These are phyloP conservation scores for Planoprotostelium fungivorum DNA, from an alignment of 78 protist species.

Conservation along the genomic window DNA sequence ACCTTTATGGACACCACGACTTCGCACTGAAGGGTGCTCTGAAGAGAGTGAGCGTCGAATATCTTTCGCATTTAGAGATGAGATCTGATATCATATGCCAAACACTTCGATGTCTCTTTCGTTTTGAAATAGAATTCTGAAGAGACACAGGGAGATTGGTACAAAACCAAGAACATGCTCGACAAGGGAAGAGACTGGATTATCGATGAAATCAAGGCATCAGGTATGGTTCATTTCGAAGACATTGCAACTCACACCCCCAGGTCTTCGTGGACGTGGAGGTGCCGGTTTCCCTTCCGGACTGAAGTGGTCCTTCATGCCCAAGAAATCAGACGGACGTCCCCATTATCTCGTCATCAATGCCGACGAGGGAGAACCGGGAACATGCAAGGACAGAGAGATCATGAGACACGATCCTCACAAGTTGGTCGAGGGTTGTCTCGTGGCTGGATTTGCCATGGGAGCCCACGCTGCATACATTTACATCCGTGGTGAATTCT, in stretches of 20 bases:
- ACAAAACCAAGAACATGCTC: slow-evolving; percentile 86
- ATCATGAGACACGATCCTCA: slow-evolving; percentile 99
- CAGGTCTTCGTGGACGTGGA: slow-evolving; percentile 91
- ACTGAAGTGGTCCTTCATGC: slow-evolving; percentile 90
- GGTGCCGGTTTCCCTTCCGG: slow-evolving; percentile 99
- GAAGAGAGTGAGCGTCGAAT: slow-evolving; percentile 45
- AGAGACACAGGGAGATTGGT: slow-evolving; percentile 89
- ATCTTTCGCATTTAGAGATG: not conserved
- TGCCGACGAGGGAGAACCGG: slow-evolving; percentile 99
- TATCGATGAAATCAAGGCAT: slow-evolving; percentile 84
- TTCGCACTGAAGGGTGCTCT: slow-evolving; percentile 78
- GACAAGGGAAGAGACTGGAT: slow-evolving; percentile 82
- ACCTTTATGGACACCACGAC: slow-evolving; percentile 91
- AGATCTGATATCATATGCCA: not conserved
- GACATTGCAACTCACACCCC: not conserved
- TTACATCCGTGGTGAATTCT: slow-evolving; percentile 96
- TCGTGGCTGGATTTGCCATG: slow-evolving; percentile 96
- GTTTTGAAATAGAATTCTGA: no score
- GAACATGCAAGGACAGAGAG: slow-evolving; percentile 99
- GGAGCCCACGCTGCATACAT: slow-evolving; percentile 96
- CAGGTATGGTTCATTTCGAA: slow-evolving; percentile 53
- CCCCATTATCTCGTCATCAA: slow-evolving; percentile 97
- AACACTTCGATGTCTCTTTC: not conserved
- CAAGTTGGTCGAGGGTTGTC: slow-evolving; percentile 95
- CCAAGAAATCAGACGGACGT: slow-evolving; percentile 62